Conservation (phyloP, 73 alveolate genomes). For the Uronychia binucleata region DNA sequence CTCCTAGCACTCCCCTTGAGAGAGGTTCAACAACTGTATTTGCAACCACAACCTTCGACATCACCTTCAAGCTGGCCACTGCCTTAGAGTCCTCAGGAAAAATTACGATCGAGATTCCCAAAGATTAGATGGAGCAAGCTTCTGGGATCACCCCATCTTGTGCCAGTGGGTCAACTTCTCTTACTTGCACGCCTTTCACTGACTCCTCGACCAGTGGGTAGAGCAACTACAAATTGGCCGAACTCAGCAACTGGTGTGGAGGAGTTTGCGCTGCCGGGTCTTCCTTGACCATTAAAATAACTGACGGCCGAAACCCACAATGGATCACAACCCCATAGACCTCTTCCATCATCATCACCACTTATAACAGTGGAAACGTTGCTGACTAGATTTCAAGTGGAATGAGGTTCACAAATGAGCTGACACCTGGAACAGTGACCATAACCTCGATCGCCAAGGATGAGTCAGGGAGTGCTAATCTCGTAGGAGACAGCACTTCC, state of each 20-base stretch:
- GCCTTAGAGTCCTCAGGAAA: background rate
- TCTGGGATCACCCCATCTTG: slow-evolving; percentile 11
- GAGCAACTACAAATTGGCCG: background rate
- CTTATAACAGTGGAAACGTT: background rate
- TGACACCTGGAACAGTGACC: slow-evolving; percentile 11
- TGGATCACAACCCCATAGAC: slow-evolving; percentile 19
- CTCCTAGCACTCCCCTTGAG: background rate
- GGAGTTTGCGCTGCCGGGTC: slow-evolving; percentile 30
- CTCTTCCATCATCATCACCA: slow-evolving; percentile 10
- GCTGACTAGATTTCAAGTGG: slow-evolving; percentile 21
- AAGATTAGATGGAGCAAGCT: slow-evolving; percentile 5
- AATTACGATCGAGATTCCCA: slow-evolving; percentile 10
- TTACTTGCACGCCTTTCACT: background rate
- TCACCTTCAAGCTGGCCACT: background rate
- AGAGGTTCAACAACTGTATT: slow-evolving; percentile 4
- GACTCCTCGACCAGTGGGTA: background rate
- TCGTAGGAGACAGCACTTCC: slow-evolving; percentile 23
- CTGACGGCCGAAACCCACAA: slow-evolving; percentile 9
- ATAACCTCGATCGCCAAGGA: slow-evolving; percentile 2
- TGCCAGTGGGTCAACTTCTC: background rate
- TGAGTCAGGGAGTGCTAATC: background rate
- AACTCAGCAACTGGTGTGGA: slow-evolving; percentile 10
- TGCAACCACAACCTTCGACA: background rate
- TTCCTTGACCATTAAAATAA: background rate
- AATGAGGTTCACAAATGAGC: background rate